Base-by-base conservation (phyloP, 352 stramenopile species). In the Globisporangium barbulae region DNA sequence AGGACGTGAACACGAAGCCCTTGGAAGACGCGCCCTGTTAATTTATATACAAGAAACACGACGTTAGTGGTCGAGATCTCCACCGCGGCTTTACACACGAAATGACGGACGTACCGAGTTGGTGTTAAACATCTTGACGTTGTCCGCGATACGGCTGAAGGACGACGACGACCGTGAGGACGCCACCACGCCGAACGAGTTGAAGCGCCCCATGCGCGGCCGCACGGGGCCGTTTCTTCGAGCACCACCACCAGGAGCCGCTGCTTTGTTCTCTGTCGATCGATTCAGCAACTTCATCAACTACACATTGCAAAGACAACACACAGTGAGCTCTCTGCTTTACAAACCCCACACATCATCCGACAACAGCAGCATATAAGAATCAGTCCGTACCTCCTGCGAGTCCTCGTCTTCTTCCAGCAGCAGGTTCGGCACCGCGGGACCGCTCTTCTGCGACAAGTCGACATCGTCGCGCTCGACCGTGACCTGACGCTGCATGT, bases 331-430 rank as follows among this genome's bases (percentile, higher is more conserved):
- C 10, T 31, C 13, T 31, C 21, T 19, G 4, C 9, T 28, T 33
- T 17, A 33, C 12, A 53, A 17, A 53, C 10, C 5, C 4, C 25
- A 12, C 15, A 10, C 56, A 30, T 48, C 33, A 22, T 28, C 25
- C 25, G 25, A 28, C 25, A 28, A 28, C 30, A 54, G 50, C 25
- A 58, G 48, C 25, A 10, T 9, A 25, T 8, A 45, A 45, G 19
- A n/a, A n/a, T n/a, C 39, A 45, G 30, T 28, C 12, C 63, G 45
- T 68, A 88, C 79, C 73, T 89, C 81, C 58, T 92, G 79, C 19
- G 83, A 88, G 30, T 94, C 86, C 62, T 93, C 82, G 35, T 93
- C 83, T 54, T 94, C 83, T 62, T 93, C 83, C 22, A 91, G 65
- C 56, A 91, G 55, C 47, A 91, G 30, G 33, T 90, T 89, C 2